Percentiles rank a stretch among this genome's conserved stretches.
Evolutionary conservation across 2,329 filamentous ascomycete species (phyloP).

Genomic region (Ascomycota sp.): DNA sequence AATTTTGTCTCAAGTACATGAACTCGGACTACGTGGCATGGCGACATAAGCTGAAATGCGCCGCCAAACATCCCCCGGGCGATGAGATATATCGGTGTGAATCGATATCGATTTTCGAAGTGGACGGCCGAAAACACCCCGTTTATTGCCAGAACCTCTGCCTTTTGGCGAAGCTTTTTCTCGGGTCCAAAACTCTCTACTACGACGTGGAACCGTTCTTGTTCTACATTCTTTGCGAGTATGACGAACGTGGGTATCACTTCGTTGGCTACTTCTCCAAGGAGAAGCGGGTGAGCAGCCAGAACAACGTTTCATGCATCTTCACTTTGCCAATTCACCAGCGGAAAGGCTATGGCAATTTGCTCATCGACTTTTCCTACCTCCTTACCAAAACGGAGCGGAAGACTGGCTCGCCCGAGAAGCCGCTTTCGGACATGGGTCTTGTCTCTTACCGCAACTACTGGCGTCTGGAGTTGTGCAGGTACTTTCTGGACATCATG

Average conservation of each 20-base stretch:
- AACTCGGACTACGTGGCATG: slow-evolving; percentile 96
- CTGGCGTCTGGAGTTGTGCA: slow-evolving; percentile 78
- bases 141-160: slow-evolving; percentile 98
- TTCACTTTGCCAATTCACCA: slow-evolving; percentile 90
- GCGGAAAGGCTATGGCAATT: slow-evolving; percentile 87
- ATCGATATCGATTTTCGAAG: slow-evolving; percentile 88
- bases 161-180: slow-evolving; percentile 82
- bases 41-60: slow-evolving; percentile 93
- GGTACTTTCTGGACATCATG: slow-evolving; percentile 45
- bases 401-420: slow-evolving; percentile 90
- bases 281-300: slow-evolving; percentile 82
- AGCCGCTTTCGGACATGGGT: slow-evolving; percentile 94
- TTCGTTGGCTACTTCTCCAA: slow-evolving; percentile 99
- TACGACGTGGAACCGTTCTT: slow-evolving; percentile 95
- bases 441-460: slow-evolving; percentile 94
- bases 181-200: slow-evolving; percentile 96
- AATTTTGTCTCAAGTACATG: slow-evolving; percentile 99
- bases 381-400: slow-evolving; percentile 80
- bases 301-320: slow-evolving; percentile 97
- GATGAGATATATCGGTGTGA: slow-evolving; percentile 93
- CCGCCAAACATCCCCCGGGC: slow-evolving; percentile 86
- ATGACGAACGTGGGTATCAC: slow-evolving; percentile 78
- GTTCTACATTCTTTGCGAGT: slow-evolving; percentile 93
- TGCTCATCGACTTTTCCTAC: slow-evolving; percentile 96
- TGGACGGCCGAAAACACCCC: slow-evolving; percentile 88